phyloP scores from a whole-genome alignment of 306 rosid species.

The Acacia crassicarpa region DNA sequence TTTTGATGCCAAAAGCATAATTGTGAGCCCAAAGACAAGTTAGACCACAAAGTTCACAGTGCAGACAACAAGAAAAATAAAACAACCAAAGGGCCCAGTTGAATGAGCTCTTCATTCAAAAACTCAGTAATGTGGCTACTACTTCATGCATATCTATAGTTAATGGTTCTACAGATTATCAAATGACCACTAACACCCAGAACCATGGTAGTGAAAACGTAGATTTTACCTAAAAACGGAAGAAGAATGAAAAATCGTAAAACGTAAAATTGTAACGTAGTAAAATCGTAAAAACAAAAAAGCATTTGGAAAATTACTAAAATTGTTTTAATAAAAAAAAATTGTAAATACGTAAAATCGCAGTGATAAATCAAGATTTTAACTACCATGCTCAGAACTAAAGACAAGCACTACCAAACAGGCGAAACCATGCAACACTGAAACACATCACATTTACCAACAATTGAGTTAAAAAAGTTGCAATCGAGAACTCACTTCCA shows the following conservation, averaged over 20 bases:
- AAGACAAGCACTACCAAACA: background rate
- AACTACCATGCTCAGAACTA: too few species aligned
- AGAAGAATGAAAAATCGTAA: too few species aligned
- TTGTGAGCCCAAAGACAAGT: background rate
- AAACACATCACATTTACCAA: background rate
- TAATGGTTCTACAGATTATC: background rate
- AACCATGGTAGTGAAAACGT: too few species aligned
- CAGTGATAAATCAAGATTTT: too few species aligned
- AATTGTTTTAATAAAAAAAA: too few species aligned
- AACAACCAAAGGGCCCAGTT: background rate
- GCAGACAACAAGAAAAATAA: background rate
- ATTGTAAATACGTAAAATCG: too few species aligned
- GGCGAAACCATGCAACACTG: background rate
- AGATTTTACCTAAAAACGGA: too few species aligned
- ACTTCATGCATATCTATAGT: background rate
- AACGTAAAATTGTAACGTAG: too few species aligned
- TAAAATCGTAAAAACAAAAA: too few species aligned
- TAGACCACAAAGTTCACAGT: background rate
- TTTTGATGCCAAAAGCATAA: background rate
- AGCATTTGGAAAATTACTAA: too few species aligned
- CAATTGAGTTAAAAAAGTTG: background rate
- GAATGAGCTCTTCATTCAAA: background rate
- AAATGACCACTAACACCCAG: background rate
- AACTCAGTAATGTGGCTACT: background rate
- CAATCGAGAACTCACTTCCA: slow-evolving; percentile 61